Evolutionary conservation across 345 rosid genomes (phyloP).

Genomic region (Syzygium oleosum): DNA sequence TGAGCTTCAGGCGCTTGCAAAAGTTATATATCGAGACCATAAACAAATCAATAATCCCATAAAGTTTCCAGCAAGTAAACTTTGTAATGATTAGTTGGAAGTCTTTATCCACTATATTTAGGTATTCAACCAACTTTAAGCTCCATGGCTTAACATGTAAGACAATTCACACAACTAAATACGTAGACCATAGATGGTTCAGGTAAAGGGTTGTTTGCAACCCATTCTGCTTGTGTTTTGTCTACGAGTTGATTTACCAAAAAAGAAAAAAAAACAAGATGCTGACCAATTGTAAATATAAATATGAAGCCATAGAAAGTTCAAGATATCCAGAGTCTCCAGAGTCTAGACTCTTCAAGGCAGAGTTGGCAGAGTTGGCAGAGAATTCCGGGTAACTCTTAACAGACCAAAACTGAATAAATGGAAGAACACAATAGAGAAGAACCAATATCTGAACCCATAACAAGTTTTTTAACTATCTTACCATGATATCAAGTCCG

Average conservation of each 20-base stretch:
- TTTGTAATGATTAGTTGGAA: not conserved
- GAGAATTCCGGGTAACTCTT: not conserved
- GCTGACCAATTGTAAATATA: not conserved
- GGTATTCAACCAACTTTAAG: not conserved
- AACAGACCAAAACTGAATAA: not conserved
- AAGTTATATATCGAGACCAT: not conserved
- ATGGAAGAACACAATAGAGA: not conserved
- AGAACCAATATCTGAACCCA: not conserved
- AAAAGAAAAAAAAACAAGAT: not conserved
- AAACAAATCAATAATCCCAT: not conserved
- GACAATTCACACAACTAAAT: not conserved
- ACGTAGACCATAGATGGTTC: not conserved
- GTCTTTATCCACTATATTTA: not conserved
- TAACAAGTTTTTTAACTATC: not conserved
- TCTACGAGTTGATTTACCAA: not conserved
- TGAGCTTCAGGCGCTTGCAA: not conserved
- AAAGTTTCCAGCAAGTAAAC: not conserved
- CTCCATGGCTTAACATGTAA: not conserved
- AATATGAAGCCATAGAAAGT: not conserved
- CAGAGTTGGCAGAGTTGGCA: not conserved
- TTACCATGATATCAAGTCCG: slow-evolving; percentile 75
- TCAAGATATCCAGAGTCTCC: not conserved
- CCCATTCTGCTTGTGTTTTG: not conserved
- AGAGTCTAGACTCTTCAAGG: not conserved
- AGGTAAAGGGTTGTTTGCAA: not conserved